These are phyloP conservation scores for Leptoxyphium fumago DNA, from an alignment of 2,329 filamentous ascomycete genomes.

Conservation along the genomic window DNA sequence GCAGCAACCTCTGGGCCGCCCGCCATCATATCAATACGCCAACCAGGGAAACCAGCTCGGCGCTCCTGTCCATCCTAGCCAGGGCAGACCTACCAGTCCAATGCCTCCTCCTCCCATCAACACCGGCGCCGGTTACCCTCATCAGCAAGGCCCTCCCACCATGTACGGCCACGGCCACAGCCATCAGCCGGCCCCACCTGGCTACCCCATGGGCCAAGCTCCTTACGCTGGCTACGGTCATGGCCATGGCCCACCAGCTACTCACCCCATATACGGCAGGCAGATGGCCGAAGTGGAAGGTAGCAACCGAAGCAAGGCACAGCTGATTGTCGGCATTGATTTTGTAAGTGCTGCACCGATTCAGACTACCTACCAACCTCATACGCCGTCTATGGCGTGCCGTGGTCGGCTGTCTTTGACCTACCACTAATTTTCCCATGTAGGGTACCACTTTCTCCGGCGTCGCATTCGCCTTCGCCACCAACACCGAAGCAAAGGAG, in stretches of 20 bases:
- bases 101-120: slow-evolving; percentile 31
- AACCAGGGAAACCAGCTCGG: slow-evolving; percentile 22
- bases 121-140: slow-evolving; percentile 34
- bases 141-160: slow-evolving; percentile 15
- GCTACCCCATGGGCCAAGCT: slow-evolving; percentile 24
- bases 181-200: slow-evolving; percentile 17
- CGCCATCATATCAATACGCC: slow-evolving; percentile 49
- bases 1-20: slow-evolving; percentile 40
- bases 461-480: slow-evolving; percentile 83
- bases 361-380: background rate
- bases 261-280: slow-evolving; percentile 5
- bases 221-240: slow-evolving; percentile 12
- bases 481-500: slow-evolving; percentile 93
- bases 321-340: slow-evolving; percentile 96
- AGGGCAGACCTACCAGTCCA: slow-evolving; percentile 33
- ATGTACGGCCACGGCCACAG: slow-evolving; percentile 26
- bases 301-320: slow-evolving; percentile 79
- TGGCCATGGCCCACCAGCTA: slow-evolving; percentile 6
- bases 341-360: slow-evolving; percentile 50
- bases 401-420: too few species aligned
- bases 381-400: too few species aligned
- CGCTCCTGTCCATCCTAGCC: slow-evolving; percentile 25
- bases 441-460: slow-evolving; percentile 96
- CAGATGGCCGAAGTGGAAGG: slow-evolving; percentile 58
- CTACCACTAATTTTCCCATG: slow-evolving; percentile 1